phyloP scores from a whole-genome alignment of 176 grass and related monocot genomes.

The Oryza longistaminata region DNA sequence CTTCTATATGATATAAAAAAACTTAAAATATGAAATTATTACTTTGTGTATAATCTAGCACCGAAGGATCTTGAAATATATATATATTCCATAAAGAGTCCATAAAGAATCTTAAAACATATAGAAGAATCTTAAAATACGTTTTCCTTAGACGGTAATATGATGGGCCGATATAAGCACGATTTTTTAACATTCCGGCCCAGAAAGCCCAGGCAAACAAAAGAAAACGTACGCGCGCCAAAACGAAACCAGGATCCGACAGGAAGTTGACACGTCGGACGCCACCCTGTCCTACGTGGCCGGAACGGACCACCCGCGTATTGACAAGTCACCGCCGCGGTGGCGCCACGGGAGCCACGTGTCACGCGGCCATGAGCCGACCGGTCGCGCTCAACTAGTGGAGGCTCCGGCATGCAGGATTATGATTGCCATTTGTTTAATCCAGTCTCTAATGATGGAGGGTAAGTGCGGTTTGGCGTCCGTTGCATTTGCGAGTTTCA shows the following conservation, averaged over 20 bases:
- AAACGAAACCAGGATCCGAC: not conserved
- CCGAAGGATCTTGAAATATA: not conserved
- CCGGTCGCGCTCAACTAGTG: slow-evolving; percentile 49
- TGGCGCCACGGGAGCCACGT: not conserved
- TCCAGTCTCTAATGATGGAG: slow-evolving; percentile 37
- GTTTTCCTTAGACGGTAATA: no score
- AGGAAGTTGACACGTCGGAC: slow-evolving; percentile 35
- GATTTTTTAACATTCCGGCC: not conserved
- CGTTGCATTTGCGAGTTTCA: slow-evolving; percentile 20
- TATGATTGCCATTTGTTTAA: slow-evolving; percentile 33
- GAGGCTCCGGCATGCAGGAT: slow-evolving; percentile 46
- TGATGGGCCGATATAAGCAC: not conserved
- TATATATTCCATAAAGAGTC: not conserved
- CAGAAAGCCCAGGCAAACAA: not conserved
- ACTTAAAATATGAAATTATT: not conserved
- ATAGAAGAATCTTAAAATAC: not conserved
- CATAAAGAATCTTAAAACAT: not conserved
- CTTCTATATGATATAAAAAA: not conserved
- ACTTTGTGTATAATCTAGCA: not conserved
- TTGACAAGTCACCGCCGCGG: slow-evolving; percentile 52
- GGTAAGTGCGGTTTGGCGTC: slow-evolving; percentile 51
- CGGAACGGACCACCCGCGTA: not conserved
- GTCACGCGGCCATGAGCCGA: not conserved
- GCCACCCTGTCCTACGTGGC: not conserved
- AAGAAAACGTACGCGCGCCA: not conserved